Conservation (phyloP, 169 alveolate genomes). For the Plasmodium sp. region DNA sequence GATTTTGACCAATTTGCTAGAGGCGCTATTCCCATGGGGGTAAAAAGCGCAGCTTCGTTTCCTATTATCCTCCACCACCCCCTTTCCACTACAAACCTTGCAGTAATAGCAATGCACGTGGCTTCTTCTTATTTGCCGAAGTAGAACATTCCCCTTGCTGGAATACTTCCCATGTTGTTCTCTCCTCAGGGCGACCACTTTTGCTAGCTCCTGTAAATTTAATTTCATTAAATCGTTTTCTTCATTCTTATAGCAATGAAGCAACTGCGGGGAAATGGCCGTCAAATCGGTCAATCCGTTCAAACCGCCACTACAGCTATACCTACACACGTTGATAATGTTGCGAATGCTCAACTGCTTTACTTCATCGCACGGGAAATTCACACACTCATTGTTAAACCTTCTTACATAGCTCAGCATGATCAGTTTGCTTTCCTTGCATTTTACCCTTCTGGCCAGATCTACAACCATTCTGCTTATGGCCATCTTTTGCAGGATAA, state of each 20-base stretch:
- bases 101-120: constrained; percentile 4
- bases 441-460: constrained; percentile 7
- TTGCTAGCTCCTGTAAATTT: constrained; percentile 4
- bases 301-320: not conserved
- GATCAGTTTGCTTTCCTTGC: not conserved
- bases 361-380: not conserved
- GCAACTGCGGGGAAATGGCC: not conserved
- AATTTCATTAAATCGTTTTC: not conserved
- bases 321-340: constrained; percentile 18
- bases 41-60: not conserved
- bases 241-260: not conserved
- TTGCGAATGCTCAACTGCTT: constrained; percentile 30
- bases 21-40: not conserved
- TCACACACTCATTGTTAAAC: not conserved
- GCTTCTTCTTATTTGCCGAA: not conserved
- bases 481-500: not conserved
- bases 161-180: not conserved
- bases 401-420: not conserved
- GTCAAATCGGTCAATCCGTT: not conserved
- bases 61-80: not conserved
- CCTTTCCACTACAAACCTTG: not conserved
- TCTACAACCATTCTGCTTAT: constrained; percentile 13
- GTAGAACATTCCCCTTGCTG: not conserved
- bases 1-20: not conserved
- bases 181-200: not conserved